These are phyloP conservation scores for Candida khao-thaluensis DNA, from an alignment of 805 yeast species.

Conservation along the genomic window DNA sequence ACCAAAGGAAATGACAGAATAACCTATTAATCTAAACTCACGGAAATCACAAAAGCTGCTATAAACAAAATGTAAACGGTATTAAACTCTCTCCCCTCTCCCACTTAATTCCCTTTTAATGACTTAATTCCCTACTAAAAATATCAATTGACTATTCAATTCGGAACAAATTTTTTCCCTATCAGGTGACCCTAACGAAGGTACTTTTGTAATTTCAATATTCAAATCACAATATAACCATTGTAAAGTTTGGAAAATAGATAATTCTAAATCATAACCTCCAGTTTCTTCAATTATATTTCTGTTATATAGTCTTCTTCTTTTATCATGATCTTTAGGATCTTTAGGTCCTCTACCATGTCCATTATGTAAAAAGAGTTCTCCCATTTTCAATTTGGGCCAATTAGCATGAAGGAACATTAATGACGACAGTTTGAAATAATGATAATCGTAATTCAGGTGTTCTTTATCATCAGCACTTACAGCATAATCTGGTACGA, in stretches of 20 bases:
- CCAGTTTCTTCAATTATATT: constrained; percentile 23
- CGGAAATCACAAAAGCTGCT: too few species aligned
- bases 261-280: constrained; percentile 30
- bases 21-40: too few species aligned
- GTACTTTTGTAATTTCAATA: constrained; percentile 22
- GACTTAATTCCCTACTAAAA: constrained; percentile 15
- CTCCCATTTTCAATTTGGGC: constrained; percentile 30
- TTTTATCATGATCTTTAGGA: constrained; percentile 14
- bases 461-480: constrained; percentile 20
- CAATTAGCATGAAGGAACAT: constrained; percentile 40
- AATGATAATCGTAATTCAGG: constrained; percentile 31
- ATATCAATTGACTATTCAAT: constrained; percentile 24
- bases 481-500: constrained; percentile 21
- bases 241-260: constrained; percentile 25
- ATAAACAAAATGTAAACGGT: too few species aligned
- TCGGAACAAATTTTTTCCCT: constrained; percentile 25
- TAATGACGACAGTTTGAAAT: constrained; percentile 25
- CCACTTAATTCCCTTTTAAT: too few species aligned
- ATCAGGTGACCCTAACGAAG: constrained; percentile 20
- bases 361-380: constrained; percentile 26
- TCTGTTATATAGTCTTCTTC: constrained; percentile 29
- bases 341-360: constrained; percentile 27
- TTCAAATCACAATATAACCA: constrained; percentile 29
- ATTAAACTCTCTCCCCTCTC: too few species aligned
- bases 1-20: too few species aligned